Conservation (phyloP, 2,329 filamentous ascomycete genomes). For the Cercospora beticola region DNA sequence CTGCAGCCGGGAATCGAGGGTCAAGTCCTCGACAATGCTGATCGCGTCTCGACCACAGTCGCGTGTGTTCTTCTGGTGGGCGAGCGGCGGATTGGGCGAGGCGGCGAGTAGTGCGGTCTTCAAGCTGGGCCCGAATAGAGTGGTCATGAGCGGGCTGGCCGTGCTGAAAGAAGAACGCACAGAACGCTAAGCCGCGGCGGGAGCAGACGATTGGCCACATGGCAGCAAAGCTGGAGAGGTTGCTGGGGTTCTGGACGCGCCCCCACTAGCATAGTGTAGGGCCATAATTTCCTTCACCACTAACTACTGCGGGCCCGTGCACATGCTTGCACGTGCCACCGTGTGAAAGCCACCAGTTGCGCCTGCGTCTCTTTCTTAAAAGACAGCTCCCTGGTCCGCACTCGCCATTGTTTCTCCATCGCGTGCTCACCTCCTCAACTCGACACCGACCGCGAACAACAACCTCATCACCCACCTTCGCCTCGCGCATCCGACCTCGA, state of each 20-base stretch:
- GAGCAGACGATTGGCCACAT: neutral
- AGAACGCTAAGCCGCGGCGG: neutral
- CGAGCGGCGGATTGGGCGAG: neutral
- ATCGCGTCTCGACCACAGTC: neutral
- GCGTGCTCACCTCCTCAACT: neutral
- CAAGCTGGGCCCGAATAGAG: neutral
- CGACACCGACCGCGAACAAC: conserved; percentile 3
- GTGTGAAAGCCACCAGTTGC: neutral
- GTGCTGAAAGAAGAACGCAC: neutral
- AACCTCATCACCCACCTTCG: neutral
- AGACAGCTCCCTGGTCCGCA: neutral
- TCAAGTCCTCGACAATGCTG: neutral
- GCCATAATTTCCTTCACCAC: neutral
- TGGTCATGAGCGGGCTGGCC: neutral
- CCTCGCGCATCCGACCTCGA: neutral
- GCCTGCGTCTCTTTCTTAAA: neutral
- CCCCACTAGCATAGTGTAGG: neutral
- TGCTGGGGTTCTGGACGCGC: neutral
- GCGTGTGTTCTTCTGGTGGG: neutral
- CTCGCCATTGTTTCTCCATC: conserved; percentile 9
- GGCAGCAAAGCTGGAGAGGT: neutral
- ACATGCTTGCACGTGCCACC: neutral
- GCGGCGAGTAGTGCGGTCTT: neutral
- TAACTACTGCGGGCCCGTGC: neutral
- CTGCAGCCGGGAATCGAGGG: neutral